Conservation (phyloP, 345 rosid species). For the Citrus hindsii region DNA sequence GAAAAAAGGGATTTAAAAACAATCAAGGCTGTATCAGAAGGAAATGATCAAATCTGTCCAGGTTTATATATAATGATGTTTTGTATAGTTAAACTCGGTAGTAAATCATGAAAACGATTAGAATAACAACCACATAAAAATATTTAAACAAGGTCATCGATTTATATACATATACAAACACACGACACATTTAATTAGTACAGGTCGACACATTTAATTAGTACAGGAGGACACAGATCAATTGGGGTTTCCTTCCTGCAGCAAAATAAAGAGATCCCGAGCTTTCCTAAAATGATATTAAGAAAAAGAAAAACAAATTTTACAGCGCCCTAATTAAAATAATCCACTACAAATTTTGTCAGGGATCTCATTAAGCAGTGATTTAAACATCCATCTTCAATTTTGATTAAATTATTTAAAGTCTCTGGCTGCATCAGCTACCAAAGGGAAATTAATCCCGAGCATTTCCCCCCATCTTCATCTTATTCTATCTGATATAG, state of each 20-base stretch:
- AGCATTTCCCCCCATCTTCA: background rate
- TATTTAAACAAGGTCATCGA: background rate
- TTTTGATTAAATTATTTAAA: background rate
- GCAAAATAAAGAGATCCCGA: background rate
- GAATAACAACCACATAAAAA: background rate
- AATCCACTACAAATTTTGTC: constrained; percentile 1
- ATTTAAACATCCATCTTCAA: background rate
- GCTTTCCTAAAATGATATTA: too few species aligned
- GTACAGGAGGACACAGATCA: background rate
- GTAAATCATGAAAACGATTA: background rate
- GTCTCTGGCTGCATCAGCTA: background rate
- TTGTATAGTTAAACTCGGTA: background rate
- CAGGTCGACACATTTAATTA: background rate
- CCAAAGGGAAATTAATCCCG: background rate
- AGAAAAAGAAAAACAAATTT: too few species aligned
- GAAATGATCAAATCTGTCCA: too few species aligned
- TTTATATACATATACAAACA: too few species aligned
- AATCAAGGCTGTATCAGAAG: too few species aligned
- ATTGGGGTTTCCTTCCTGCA: background rate
- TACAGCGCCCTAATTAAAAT: background rate
- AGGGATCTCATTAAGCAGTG: background rate
- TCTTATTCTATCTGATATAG: background rate
- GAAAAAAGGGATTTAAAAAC: too few species aligned
- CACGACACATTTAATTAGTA: background rate
- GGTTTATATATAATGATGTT: too few species aligned